Conservation (phyloP, 345 rosid genomes). For the Gossypium arboreum region DNA sequence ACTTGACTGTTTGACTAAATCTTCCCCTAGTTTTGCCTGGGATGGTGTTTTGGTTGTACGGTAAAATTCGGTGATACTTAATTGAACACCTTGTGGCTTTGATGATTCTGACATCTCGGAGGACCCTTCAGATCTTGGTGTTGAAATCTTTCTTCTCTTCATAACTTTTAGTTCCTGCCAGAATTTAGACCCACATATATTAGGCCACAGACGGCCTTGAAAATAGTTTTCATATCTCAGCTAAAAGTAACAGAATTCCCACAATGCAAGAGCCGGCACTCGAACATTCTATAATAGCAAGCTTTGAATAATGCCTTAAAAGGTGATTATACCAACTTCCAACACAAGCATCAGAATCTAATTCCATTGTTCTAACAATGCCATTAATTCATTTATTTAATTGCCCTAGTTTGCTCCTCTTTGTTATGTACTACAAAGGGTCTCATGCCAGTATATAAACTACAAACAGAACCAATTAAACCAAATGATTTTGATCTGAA, state of each 20-base stretch:
- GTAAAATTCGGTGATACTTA: slow-evolving; percentile 69
- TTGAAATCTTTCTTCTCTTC: slow-evolving; percentile 39
- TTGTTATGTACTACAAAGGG: not conserved
- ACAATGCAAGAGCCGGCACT: not conserved
- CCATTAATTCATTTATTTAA: not conserved
- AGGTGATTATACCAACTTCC: not conserved
- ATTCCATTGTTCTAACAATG: not conserved
- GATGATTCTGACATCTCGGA: slow-evolving; percentile 29
- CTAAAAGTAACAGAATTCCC: not conserved
- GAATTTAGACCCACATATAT: not conserved
- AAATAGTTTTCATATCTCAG: not conserved
- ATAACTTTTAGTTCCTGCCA: slow-evolving; percentile 49
- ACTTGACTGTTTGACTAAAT: slow-evolving; percentile 12
- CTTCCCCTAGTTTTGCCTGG: slow-evolving; percentile 33
- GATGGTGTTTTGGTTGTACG: slow-evolving; percentile 48
- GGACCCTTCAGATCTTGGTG: slow-evolving; percentile 27
- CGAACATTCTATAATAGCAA: not conserved
- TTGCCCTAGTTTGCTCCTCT: not conserved
- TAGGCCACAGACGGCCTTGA: not conserved
- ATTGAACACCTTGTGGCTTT: slow-evolving; percentile 52
- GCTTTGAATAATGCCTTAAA: not conserved
- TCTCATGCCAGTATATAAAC: not conserved
- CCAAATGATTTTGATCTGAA: not conserved
- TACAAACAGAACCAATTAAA: not conserved
- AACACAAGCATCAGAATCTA: not conserved